Evolutionary conservation across 2,329 filamentous ascomycete species (phyloP), one percentile per base, ranked within the genome.

Genomic region (Neonectria punicea): DNA sequence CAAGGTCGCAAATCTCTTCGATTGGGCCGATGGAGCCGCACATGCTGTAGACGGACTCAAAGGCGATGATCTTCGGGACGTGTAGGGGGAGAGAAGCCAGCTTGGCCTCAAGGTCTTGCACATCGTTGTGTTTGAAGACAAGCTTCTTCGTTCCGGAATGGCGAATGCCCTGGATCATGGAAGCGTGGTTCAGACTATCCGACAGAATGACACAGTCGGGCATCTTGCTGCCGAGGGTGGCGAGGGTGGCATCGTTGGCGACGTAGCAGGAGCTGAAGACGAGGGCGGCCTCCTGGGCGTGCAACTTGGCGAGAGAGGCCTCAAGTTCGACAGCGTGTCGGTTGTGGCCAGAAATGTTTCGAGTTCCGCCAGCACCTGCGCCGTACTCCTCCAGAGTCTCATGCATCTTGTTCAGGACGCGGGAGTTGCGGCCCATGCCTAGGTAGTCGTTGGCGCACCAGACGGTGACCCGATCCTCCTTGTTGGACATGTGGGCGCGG

Each of bases 371-470:
- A 36, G 96, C 96, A 64, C 96, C 96, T 36, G 96, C 93, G 65
- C 96, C 96, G 75, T 99, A 99, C 77, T 90, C 93, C 73, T 99
- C 94, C 49, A 99, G 84, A 3, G 95, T 98, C 78, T 96, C 88
- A 79, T 99, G 95, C 96, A 99, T 99, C 61, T 89, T 89, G 78
- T 92, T 89, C 75, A 99, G 83, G 11, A 99, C 96, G 55, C 93
- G 86, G 13, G 89, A 87, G 81, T 98, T 98, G 74, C 94, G 89
- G 49, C 96, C 95, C 96, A 99, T 99, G 73, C 96, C 96, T 18
- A 99, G 89, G 80, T 99, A 99, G 80, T 99, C 96, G 77, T 99
- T 99, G 78, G 95, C 97, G 85, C 96, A 99, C 96, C 96, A 99
- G 25, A 99, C 96, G 2, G 95, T 97, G 63, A 99, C 96, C 58